Conservation (phyloP, 2,329 filamentous ascomycete genomes). For the Neonectria hederae region DNA sequence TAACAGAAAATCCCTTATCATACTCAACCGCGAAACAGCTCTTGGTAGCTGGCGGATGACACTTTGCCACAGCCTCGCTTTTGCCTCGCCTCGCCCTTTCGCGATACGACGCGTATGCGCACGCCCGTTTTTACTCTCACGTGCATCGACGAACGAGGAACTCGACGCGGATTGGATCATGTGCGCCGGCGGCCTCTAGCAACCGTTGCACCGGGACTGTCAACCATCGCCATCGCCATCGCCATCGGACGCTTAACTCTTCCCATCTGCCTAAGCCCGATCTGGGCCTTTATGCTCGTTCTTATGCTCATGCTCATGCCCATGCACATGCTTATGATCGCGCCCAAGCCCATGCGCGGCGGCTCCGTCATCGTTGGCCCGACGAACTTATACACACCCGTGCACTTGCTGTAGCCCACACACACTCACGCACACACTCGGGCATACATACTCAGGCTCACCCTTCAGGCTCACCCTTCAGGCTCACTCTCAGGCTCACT, state of each 20-base stretch:
- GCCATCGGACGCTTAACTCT: background rate
- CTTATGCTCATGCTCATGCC: background rate
- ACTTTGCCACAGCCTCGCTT: background rate
- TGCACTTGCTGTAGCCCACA: background rate
- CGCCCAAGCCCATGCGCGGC: slow-evolving; percentile 3
- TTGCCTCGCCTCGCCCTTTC: background rate
- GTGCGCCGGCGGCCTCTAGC: slow-evolving; percentile 18
- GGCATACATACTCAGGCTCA: background rate
- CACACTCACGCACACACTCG: background rate
- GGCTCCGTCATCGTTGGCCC: slow-evolving; percentile 15
- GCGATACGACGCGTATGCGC: slow-evolving; percentile 19
- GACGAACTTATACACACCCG: slow-evolving; percentile 13
- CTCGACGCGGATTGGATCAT: slow-evolving; percentile 9
- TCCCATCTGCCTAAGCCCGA: background rate
- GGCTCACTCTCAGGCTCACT: background rate
- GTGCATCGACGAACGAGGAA: slow-evolving; percentile 3
- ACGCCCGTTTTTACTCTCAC: slow-evolving; percentile 6
- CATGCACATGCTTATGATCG: background rate
- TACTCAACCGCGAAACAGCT: background rate
- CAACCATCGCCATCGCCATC: background rate
- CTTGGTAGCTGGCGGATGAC: background rate
- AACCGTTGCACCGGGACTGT: background rate
- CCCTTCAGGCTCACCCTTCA: slow-evolving; percentile 2
- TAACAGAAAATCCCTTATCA: background rate
- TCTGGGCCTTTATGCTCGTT: background rate